These are phyloP conservation scores for Penicillium sp. DNA, from an alignment of 2,329 filamentous ascomycete species.

Conservation along the genomic window DNA sequence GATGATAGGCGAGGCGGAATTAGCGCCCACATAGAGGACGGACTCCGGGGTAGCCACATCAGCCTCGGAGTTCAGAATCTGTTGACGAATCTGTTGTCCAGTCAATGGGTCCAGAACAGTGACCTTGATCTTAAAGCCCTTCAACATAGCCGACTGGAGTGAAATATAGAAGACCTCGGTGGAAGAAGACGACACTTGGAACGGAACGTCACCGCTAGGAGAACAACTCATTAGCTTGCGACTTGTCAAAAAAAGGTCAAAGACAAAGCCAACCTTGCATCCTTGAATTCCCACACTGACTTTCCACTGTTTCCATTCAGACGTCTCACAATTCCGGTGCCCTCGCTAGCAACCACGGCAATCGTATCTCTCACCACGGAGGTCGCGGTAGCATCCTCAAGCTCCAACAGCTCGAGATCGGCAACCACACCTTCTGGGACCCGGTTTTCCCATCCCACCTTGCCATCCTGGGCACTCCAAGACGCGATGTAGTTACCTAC, in stretches of 20 bases:
- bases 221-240: slow-evolving; percentile 22
- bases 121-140: slow-evolving; percentile 75
- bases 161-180: slow-evolving; percentile 74
- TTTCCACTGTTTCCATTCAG: slow-evolving; percentile 71
- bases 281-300: slow-evolving; percentile 75
- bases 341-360: slow-evolving; percentile 60
- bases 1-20: slow-evolving; percentile 44
- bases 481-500: slow-evolving; percentile 68
- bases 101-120: slow-evolving; percentile 69
- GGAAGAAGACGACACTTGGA: slow-evolving; percentile 71
- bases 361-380: slow-evolving; percentile 62
- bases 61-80: slow-evolving; percentile 69
- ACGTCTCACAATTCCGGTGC: slow-evolving; percentile 62
- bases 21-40: slow-evolving; percentile 43
- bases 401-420: slow-evolving; percentile 70
- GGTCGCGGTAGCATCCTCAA: slow-evolving; percentile 56
- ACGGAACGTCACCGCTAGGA: slow-evolving; percentile 64
- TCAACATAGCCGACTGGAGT: slow-evolving; percentile 64
- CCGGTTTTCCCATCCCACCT: slow-evolving; percentile 70
- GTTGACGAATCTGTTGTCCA: slow-evolving; percentile 70
- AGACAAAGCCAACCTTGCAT: slow-evolving; percentile 51
- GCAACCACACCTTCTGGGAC: slow-evolving; percentile 51
- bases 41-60: slow-evolving; percentile 58
- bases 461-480: slow-evolving; percentile 82
- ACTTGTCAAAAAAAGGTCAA: not conserved